A percentile compares a stretch with the other conserved stretches of the same genome.
These are phyloP conservation scores for Linnemannia schmuckeri DNA, from an alignment of 192 early-diverging fungal species.

Conservation along the genomic window DNA sequence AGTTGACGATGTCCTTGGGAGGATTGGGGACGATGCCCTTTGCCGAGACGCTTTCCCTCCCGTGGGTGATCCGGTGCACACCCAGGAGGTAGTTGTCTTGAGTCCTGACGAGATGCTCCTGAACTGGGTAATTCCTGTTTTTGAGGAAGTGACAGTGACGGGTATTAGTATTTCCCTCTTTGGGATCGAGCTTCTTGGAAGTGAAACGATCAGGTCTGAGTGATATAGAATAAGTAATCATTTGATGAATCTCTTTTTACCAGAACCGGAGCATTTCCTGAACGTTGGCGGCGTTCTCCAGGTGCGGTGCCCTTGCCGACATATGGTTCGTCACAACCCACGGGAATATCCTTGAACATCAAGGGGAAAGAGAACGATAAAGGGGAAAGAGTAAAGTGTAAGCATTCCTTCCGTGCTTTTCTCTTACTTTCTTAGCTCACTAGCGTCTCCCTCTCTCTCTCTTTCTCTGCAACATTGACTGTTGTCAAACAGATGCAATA, in stretches of 20 bases:
- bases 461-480: too few relatives aligned
- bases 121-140: slow-evolving; percentile 83
- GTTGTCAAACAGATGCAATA: not conserved
- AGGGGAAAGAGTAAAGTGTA: not conserved
- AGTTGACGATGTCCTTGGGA: slow-evolving; percentile 36
- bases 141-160: not conserved
- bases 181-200: not conserved
- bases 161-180: not conserved
- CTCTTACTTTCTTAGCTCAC: not conserved
- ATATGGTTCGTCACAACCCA: slow-evolving; percentile 45
- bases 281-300: slow-evolving; percentile 52
- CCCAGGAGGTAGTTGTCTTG: slow-evolving; percentile 89
- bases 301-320: slow-evolving; percentile 37
- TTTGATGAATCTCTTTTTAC: slow-evolving; percentile 18
- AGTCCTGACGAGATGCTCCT: slow-evolving; percentile 89
- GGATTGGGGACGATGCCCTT: slow-evolving; percentile 19
- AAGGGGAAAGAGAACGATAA: not conserved
- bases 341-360: slow-evolving; percentile 34
- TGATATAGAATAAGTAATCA: too few relatives aligned
- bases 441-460: not conserved
- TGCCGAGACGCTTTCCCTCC: slow-evolving; percentile 24
- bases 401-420: not conserved
- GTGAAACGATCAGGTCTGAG: not conserved
- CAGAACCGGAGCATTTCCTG: slow-evolving; percentile 61
- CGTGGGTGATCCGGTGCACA: slow-evolving; percentile 81